Base-by-base conservation (phyloP, 1,284 basidiomycete species). In the Peniophora sp. region DNA sequence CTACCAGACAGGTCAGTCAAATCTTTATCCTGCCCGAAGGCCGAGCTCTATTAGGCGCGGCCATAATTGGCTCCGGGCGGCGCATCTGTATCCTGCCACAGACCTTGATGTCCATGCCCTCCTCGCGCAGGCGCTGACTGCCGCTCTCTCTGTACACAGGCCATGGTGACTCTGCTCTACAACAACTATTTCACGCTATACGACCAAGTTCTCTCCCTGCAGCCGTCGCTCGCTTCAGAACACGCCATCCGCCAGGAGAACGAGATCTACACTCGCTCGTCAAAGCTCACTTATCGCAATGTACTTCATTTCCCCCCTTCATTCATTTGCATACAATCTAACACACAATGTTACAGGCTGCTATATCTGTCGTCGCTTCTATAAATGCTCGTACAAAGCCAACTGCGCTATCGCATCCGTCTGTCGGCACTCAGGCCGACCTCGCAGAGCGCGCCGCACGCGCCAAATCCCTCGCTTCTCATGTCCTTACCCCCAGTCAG, bases 371-470 rank as follows among this genome's bases (percentile, higher is more conserved):
- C 49, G 77, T 88, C 49, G 84, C 83, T 5, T 67, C 83, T 12
- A 64, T 93, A 20, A 92, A 91, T 63, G 79, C 80, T 58, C 82
- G 94, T 0, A 63, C 77, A 0, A 63, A 72, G 2, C 91, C 92
- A 1, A 77, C 78, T 47, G 72, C 73, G 1, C 59, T 77, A 19
- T 70, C 74, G 1, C 86, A 92, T 61, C 73, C 80, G 0, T 93
- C 90, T 2, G 79, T 94, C 23, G 93, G 94, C 2, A 94, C 92
- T 0, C 81, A 92, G 51, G 76, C 69, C 10, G 81, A 90, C 14
- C 68, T 89, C 27, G 68, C 71, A 10, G 71, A 72, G 12, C 82
- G 84, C 16, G 68, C 67, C 27, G 83, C 44, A 22, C 35, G 38
- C 20, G 36, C 41, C 16, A 14, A 36, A 3, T 22, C 47, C 25